Base-by-base conservation (phyloP, 2,329 filamentous ascomycete genomes). In the Myriosclerotinia curreyana region DNA sequence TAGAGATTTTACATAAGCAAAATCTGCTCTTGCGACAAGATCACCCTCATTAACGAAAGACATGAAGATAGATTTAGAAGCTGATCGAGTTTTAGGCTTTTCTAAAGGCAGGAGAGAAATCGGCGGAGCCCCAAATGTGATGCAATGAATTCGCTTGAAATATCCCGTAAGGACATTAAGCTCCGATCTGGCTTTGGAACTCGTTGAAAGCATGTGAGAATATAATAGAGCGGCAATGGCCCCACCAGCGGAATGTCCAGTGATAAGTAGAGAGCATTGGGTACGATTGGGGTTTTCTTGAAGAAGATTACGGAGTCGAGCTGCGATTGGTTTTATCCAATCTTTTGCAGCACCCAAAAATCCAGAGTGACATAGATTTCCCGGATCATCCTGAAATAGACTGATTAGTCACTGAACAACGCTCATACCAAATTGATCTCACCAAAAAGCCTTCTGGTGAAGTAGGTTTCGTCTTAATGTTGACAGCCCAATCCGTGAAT, bases 21-120 rank as follows among this genome's bases (percentile, higher is more conserved):
- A 89, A 72, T 96, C 91, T 0, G 91, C 91, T 36, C 92, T 79
- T 0, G 85, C 82, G 0, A 96, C 89, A 0, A 90, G 91, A 69
- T 96, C 92, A 4, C 92, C 92, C 74, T 96, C 91, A 72, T 96
- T 96, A 71, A 93, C 80, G 73, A 96, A 92, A 50, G 83, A 85
- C 60, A 91, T 82, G 74, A 96, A 96, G 5, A 94, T 74, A 64
- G 86, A 92, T 72, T 90, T 92, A 36, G 80, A 76, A 28, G 83
- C 75, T 15, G 79, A 75, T 0, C 75, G 73, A 1, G 75, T 75
- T 5, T 80, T 70, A 0, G 89, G 86, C 68, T 84, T 89, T 36
- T 80, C 72, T 2, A 96, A 77, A 0, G 91, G 90, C 1, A 89
- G 79, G 0, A 92, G 80, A 25, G 86, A 89, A 2, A 96, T 80